These are phyloP conservation scores for Candida fluviatilis DNA, from an alignment of 805 yeast genomes.

Conservation along the genomic window DNA sequence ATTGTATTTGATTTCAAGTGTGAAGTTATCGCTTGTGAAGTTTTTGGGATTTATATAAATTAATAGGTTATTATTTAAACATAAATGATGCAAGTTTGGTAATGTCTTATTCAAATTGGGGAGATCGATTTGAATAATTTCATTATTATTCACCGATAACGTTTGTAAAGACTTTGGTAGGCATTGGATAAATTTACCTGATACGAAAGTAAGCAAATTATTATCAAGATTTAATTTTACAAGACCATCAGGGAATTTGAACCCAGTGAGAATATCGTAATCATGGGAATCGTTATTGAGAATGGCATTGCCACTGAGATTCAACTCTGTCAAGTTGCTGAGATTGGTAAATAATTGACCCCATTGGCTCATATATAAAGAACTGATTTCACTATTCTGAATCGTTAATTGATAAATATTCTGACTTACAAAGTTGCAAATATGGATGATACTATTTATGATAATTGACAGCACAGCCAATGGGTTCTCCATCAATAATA, in stretches of 20 bases:
- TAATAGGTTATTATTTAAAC: slow-evolving; percentile 14
- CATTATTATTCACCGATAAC: slow-evolving; percentile 13
- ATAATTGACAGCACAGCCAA: slow-evolving; percentile 26
- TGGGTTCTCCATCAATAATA: slow-evolving; percentile 26
- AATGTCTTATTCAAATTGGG: slow-evolving; percentile 8
- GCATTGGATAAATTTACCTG: slow-evolving; percentile 15
- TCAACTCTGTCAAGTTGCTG: slow-evolving; percentile 15
- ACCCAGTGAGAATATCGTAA: slow-evolving; percentile 16
- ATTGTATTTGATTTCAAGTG: slow-evolving; percentile 12
- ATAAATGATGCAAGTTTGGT: slow-evolving; percentile 17
- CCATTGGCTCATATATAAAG: slow-evolving; percentile 28
- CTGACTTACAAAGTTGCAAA: slow-evolving; percentile 14
- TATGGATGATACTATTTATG: slow-evolving; percentile 22
- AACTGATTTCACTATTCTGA: slow-evolving; percentile 32
- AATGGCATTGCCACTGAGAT: slow-evolving; percentile 24
- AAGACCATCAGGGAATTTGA: slow-evolving; percentile 22
- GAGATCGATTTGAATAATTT: slow-evolving; percentile 6
- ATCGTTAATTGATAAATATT: slow-evolving; percentile 19
- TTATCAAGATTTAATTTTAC: slow-evolving; percentile 19
- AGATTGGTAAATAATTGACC: slow-evolving; percentile 23
- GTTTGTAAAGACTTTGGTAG: slow-evolving; percentile 25
- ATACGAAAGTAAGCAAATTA: slow-evolving; percentile 19
- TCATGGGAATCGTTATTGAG: slow-evolving; percentile 8
- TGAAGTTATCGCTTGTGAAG: slow-evolving; percentile 8
- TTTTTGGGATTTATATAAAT: slow-evolving; percentile 11